Evolutionary conservation across 257 asterid genomes (phyloP), one percentile per base, ranked within the genome.

Genomic region (Fraxinus americana): DNA sequence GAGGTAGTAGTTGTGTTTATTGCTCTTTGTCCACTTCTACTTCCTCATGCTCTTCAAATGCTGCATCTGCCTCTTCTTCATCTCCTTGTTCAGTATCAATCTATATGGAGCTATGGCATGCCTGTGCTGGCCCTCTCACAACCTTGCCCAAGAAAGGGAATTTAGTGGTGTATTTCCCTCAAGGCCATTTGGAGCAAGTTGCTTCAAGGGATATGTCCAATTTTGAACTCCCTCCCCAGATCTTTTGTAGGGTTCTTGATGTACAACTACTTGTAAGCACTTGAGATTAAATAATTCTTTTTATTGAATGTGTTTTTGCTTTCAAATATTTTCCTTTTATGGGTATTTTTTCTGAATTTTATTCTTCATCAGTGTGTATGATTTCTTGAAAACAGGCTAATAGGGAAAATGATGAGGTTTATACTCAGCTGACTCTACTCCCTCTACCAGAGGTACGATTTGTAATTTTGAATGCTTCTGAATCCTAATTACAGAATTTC

Each of bases 401-500:
- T 81, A 92, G 90, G 91, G 98, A 96, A 85, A 96, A 92, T 83
- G 99, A 96, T 84, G 99, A 96, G 91, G 98, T 96, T 71, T 93
- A 89, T 78, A 94, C 97, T 59, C 97, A 90, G 90, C 91, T 96
- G 67, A 89, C 87, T 75, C 89, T 96, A 41, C 94, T 91, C 54
- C 98, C 98, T 82, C 77, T 90, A 19, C 82, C 91, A 57, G 97
- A 93, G 95, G 99, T 96, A 89, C 34, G 75, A 43, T 59, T 78
- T 68, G 77, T 63, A 30, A 69, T 75, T 54, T 39, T 27, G 10
- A 29, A n/a, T 38, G 73, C 36, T 38, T 16, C 19, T 77, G 35
- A 70, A 50, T 77, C 21, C 52, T 82, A 61, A 30, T 69, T 57
- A 35, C 39, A 17, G 27, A 68, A 39, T 75, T 52, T 70, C 19